phyloP scores from a whole-genome alignment of 1,284 basidiomycete species.

The Cutaneotrichosporon mucoides region DNA sequence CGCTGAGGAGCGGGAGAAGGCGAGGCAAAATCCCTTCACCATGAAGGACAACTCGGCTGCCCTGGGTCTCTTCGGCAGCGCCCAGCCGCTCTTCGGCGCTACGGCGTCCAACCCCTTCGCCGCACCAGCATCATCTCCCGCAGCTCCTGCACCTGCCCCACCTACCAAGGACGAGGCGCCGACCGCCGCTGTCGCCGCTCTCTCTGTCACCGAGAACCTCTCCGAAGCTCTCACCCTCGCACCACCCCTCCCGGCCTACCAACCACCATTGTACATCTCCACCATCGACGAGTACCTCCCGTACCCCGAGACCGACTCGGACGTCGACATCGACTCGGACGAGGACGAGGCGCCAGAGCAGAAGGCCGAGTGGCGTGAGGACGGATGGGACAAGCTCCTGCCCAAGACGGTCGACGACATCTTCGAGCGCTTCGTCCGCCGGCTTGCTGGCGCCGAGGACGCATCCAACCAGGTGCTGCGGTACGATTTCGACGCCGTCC shows the following conservation, averaged over 20 bases:
- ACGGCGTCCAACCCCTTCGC: conserved; percentile 24
- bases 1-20: conserved; percentile 32
- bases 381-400: conserved; percentile 42
- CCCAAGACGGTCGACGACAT: conserved; percentile 46
- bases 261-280: conserved; percentile 46
- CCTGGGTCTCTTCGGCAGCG: conserved; percentile 27
- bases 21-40: conserved; percentile 47
- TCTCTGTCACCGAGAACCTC: conserved; percentile 9
- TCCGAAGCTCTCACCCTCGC: conserved; percentile 20
- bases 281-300: conserved; percentile 49
- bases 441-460: conserved; percentile 42
- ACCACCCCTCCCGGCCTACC: conserved; percentile 45
- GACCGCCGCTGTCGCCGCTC: conserved; percentile 18
- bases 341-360: conserved; percentile 27
- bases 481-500: conserved; percentile 48
- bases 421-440: conserved; percentile 45
- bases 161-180: background rate
- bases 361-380: conserved; percentile 29
- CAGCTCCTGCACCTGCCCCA: conserved; percentile 9
- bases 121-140: conserved; percentile 15
- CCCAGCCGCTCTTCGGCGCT: conserved; percentile 32
- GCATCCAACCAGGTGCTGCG: conserved; percentile 45
- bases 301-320: conserved; percentile 30
- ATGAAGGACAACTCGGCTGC: conserved; percentile 4
- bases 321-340: conserved; percentile 22